phyloP scores from a whole-genome alignment of 768 basidiomycete species.

The Saitozyma podzolica region DNA sequence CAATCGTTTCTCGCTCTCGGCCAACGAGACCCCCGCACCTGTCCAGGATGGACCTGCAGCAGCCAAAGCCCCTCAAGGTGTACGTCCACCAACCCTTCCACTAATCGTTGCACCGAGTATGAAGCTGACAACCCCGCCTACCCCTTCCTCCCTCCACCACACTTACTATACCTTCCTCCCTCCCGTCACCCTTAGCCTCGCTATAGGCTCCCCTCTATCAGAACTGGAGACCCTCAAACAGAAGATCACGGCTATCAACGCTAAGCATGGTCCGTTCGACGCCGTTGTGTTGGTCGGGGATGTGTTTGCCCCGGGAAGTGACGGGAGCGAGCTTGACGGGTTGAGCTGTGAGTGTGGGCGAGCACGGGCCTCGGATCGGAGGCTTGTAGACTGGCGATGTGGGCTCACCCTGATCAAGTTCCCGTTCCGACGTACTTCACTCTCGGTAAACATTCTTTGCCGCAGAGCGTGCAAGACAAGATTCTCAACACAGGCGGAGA shows the following conservation, averaged over 20 bases:
- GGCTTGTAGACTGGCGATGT: neutral
- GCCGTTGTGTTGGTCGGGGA: constrained; percentile 56
- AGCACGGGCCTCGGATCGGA: constrained; percentile 1
- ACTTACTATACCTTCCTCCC: neutral
- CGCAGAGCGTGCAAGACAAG: constrained; percentile 69
- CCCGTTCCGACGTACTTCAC: constrained; percentile 91
- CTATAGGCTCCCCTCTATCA: constrained; percentile 77
- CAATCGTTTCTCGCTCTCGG: neutral
- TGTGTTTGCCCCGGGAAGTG: constrained; percentile 64
- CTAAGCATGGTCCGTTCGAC: constrained; percentile 91
- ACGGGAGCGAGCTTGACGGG: constrained; percentile 56
- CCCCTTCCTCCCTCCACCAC: constrained; percentile 1
- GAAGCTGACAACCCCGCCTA: constrained; percentile 5
- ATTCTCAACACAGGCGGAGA: constrained; percentile 76
- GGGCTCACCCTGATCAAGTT: constrained; percentile 55
- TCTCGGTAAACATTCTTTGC: constrained; percentile 77
- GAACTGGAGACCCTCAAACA: constrained; percentile 70
- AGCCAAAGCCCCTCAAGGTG: neutral
- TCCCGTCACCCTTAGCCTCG: constrained; percentile 58
- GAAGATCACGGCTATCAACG: constrained; percentile 80
- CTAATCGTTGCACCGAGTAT: neutral
- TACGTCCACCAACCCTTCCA: neutral
- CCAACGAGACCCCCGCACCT: neutral
- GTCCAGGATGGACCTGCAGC: neutral
- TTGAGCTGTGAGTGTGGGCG: constrained; percentile 30